A percentile compares a stretch with the other conserved stretches of the same genome.
phyloP scores from a whole-genome alignment of 2,329 filamentous ascomycete genomes.

The Aureobasidium mangrovei region DNA sequence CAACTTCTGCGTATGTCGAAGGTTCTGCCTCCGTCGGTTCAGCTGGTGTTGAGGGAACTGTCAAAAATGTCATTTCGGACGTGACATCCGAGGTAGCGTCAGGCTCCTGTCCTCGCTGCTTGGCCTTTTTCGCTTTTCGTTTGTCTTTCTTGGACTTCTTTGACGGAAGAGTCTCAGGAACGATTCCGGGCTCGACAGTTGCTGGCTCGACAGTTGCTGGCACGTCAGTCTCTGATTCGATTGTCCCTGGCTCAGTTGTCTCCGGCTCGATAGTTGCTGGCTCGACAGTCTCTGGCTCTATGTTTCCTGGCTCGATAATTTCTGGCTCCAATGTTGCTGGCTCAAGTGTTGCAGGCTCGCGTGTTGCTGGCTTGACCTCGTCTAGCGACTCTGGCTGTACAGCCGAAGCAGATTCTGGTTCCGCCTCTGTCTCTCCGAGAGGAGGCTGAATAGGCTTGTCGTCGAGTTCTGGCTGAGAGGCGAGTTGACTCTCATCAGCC shows the following conservation, averaged over 20 bases:
- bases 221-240: too few species aligned
- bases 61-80: not conserved
- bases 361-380: too few species aligned
- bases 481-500: not conserved
- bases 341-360: too few species aligned
- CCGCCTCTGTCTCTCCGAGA: too few species aligned
- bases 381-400: too few species aligned
- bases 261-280: not conserved
- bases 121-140: constrained; percentile 21
- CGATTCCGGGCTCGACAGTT: not conserved
- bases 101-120: not conserved
- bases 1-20: not conserved
- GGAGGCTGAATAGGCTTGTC: too few species aligned
- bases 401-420: too few species aligned
- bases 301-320: too few species aligned
- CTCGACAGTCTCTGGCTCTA: too few species aligned
- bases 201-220: not conserved
- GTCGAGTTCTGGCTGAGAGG: not conserved
- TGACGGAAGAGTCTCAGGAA: not conserved
- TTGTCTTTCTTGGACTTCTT: constrained; percentile 19
- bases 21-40: not conserved
- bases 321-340: too few species aligned
- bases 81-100: not conserved
- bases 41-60: not conserved
- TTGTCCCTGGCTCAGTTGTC: too few species aligned